Evolutionary conservation across 345 rosid genomes (phyloP).

Genomic region (Camelina hispida): DNA sequence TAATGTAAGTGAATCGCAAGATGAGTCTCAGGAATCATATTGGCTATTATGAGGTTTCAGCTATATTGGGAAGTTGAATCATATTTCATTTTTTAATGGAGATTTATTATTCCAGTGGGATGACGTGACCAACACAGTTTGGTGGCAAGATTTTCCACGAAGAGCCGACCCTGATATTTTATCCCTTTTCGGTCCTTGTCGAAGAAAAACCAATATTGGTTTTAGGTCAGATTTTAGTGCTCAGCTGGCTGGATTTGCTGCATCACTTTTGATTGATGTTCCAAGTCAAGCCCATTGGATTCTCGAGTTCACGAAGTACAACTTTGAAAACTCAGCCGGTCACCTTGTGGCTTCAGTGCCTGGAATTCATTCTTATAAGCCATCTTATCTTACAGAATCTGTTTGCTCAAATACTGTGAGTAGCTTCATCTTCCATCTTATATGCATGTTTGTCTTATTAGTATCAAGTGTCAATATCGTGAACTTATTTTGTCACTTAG

Average conservation of each 20-base stretch:
- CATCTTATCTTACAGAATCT: slow-evolving; percentile 44
- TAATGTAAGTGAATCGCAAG: slow-evolving; percentile 15
- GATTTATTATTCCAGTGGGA: slow-evolving; percentile 68
- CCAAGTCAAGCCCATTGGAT: slow-evolving; percentile 91
- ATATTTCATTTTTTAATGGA: slow-evolving; percentile 28
- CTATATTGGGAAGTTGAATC: background rate
- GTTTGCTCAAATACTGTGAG: slow-evolving; percentile 48
- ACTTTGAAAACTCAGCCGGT: slow-evolving; percentile 73
- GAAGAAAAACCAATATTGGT: slow-evolving; percentile 45
- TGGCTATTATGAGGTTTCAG: background rate
- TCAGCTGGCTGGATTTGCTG: slow-evolving; percentile 87
- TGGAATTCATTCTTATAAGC: slow-evolving; percentile 71
- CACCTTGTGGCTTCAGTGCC: slow-evolving; percentile 86
- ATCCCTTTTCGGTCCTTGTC: slow-evolving; percentile 64
- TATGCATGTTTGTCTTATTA: slow-evolving; percentile 18
- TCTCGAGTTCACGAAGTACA: slow-evolving; percentile 68
- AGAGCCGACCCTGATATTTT: slow-evolving; percentile 64
- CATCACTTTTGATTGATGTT: slow-evolving; percentile 78
- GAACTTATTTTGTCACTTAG: slow-evolving; percentile 1
- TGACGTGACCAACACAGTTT: slow-evolving; percentile 82
- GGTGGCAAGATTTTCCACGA: slow-evolving; percentile 98
- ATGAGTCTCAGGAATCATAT: background rate
- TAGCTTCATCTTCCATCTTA: slow-evolving; percentile 21
- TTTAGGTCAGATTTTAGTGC: slow-evolving; percentile 76
- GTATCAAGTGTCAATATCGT: slow-evolving; percentile 17